phyloP scores from a whole-genome alignment of 208 protist genomes.

The Crithidia thermophila region DNA sequence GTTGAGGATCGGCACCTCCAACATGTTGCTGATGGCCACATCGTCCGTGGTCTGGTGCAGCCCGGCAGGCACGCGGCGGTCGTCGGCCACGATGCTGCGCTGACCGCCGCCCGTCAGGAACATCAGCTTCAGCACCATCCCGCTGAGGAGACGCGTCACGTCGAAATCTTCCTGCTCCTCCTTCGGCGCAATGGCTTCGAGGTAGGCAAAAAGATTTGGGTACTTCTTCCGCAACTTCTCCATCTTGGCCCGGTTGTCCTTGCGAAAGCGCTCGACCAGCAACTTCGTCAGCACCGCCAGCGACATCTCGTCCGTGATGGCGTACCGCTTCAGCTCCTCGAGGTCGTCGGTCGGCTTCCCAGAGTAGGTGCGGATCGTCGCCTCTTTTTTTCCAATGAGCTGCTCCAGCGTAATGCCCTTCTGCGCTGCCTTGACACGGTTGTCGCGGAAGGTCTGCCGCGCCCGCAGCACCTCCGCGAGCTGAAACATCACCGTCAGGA shows the following conservation, averaged over 20 bases:
- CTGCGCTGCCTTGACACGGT: constrained; percentile 26
- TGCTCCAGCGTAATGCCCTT: constrained; percentile 31
- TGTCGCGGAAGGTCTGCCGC: constrained; percentile 32
- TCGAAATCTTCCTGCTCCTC: constrained; percentile 38
- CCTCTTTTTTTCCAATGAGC: constrained; percentile 18
- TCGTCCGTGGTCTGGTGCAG: constrained; percentile 43
- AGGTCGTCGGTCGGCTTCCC: constrained; percentile 28
- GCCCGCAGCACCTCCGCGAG: constrained; percentile 42
- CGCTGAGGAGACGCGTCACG: constrained; percentile 29
- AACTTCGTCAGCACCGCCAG: constrained; percentile 35
- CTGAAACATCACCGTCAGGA: constrained; percentile 47
- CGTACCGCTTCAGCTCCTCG: constrained; percentile 42
- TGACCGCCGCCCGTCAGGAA: constrained; percentile 61
- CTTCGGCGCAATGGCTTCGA: constrained; percentile 26
- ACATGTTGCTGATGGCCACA: constrained; percentile 43
- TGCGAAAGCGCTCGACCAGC: constrained; percentile 35
- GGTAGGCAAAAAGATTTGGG: constrained; percentile 30
- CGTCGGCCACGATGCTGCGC: constrained; percentile 64
- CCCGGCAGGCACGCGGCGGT: constrained; percentile 32
- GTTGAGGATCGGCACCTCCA: constrained; percentile 56
- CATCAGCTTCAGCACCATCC: constrained; percentile 56
- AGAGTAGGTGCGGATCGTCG: constrained; percentile 24
- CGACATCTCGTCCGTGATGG: constrained; percentile 44
- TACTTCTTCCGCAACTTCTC: constrained; percentile 35
- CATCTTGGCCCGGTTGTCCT: constrained; percentile 33